phyloP scores from a whole-genome alignment of 2,329 filamentous ascomycete genomes.

The Stachybotrys chartarum region DNA sequence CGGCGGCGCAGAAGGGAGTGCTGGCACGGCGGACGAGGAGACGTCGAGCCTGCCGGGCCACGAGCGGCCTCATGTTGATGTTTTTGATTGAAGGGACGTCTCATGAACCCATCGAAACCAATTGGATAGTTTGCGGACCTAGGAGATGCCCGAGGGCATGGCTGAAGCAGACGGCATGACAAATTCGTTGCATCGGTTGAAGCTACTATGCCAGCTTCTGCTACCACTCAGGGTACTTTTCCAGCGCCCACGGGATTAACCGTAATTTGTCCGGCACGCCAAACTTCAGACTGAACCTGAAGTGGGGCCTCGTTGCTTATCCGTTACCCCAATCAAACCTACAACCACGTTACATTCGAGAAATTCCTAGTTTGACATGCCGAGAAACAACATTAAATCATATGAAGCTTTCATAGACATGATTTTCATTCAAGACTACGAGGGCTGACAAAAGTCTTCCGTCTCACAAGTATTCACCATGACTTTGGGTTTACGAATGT shows the following conservation, averaged over 20 bases:
- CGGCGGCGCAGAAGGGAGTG: constrained; percentile 24
- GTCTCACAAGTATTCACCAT: no score
- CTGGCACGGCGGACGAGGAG: constrained; percentile 26
- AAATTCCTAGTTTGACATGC: no score
- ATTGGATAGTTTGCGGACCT: background rate
- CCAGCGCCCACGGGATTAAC: background rate
- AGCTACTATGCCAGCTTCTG: no score
- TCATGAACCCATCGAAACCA: constrained; percentile 9
- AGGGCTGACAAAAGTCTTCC: no score
- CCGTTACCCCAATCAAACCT: no score
- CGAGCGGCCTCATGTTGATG: constrained; percentile 35
- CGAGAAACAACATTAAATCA: no score
- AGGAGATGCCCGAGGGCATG: background rate
- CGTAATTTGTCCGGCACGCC: background rate
- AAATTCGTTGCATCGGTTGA: background rate
- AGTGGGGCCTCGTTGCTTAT: no score
- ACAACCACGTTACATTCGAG: no score
- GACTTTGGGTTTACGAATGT: no score
- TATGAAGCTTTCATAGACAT: no score
- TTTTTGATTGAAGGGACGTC: constrained; percentile 14
- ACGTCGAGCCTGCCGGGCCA: constrained; percentile 37
- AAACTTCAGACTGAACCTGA: no score
- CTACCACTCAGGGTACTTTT: background rate
- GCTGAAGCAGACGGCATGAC: background rate
- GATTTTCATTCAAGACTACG: no score